Percentiles rank a stretch among this genome's conserved stretches.
These are phyloP conservation scores for Termitomyces sp. DNA, from an alignment of 768 basidiomycete genomes.

Conservation along the genomic window DNA sequence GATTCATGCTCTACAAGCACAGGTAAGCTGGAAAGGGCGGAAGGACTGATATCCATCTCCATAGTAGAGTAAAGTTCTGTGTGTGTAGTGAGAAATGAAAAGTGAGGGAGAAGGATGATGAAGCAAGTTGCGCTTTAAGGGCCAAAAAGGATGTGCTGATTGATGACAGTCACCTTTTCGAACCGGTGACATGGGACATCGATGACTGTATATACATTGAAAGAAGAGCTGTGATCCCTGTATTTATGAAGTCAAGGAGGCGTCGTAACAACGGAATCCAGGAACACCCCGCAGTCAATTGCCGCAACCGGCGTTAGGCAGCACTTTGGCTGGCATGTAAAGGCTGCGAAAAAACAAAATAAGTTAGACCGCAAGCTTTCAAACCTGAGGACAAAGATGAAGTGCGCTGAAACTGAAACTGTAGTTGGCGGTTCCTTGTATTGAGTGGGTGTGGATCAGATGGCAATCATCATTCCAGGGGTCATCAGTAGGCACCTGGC, in stretches of 20 bases:
- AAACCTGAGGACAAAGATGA: slow-evolving; percentile 4
- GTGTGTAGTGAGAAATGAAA: background rate
- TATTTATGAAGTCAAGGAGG: slow-evolving; percentile 18
- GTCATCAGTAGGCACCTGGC: slow-evolving; percentile 14
- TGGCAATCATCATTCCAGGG: slow-evolving; percentile 12
- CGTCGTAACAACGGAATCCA: slow-evolving; percentile 30
- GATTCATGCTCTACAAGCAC: background rate
- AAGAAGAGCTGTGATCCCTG: slow-evolving; percentile 11
- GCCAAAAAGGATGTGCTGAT: slow-evolving; percentile 13
- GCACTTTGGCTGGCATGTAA: slow-evolving; percentile 3
- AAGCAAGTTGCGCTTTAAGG: slow-evolving; percentile 12
- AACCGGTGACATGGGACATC: slow-evolving; percentile 21
- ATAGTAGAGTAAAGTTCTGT: background rate
- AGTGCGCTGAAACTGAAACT: slow-evolving; percentile 8
- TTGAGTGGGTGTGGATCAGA: slow-evolving; percentile 13
- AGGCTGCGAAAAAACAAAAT: slow-evolving; percentile 9
- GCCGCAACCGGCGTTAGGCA: slow-evolving; percentile 3
- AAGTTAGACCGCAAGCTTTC: background rate
- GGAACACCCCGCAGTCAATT: slow-evolving; percentile 23
- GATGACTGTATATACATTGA: slow-evolving; percentile 20
- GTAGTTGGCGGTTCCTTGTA: slow-evolving; percentile 4
- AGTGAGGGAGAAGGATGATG: background rate
- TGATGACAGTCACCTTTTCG: slow-evolving; percentile 17
- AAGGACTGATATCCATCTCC: slow-evolving; percentile 5
- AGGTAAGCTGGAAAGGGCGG: slow-evolving; percentile 3